Evolutionary conservation across 164 flowering plant species (phyloP).

Genomic region (Hamamelis virginiana): DNA sequence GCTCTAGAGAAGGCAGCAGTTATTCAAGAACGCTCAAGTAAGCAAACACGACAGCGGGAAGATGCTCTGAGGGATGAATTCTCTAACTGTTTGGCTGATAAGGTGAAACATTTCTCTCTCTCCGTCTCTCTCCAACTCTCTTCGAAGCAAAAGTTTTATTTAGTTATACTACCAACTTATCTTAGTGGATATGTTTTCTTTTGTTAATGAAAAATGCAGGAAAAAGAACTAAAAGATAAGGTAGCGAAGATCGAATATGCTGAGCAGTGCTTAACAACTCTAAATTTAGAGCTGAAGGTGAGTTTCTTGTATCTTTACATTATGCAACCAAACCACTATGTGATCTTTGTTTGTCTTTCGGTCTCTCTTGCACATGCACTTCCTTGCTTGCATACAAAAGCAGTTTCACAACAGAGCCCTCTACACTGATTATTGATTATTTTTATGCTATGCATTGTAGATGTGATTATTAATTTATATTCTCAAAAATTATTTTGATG

Average conservation of each 20-base stretch:
- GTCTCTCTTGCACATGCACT: background rate
- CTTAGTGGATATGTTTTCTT: background rate
- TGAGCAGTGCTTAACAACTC: conserved; percentile 78
- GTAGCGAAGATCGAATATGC: conserved; percentile 65
- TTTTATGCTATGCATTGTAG: background rate
- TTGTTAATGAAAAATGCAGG: conserved; percentile 45
- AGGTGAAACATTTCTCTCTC: conserved; percentile 43
- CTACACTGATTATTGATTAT: background rate
- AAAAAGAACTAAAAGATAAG: conserved; percentile 75
- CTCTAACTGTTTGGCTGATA: conserved; percentile 54
- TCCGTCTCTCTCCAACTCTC: conserved; percentile 3
- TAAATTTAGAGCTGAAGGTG: conserved; percentile 79
- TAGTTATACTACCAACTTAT: background rate
- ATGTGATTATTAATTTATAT: background rate
- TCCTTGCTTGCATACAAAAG: background rate
- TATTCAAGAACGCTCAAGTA: conserved; percentile 67
- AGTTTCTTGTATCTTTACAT: conserved; percentile 8
- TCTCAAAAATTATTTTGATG: no score
- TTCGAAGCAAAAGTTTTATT: background rate
- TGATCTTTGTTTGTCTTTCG: background rate
- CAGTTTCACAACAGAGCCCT: background rate
- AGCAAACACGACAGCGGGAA: conserved; percentile 74
- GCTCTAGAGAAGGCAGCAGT: conserved; percentile 93
- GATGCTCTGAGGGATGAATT: conserved; percentile 79
- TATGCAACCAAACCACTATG: background rate